These are phyloP conservation scores for Aspergillus wentii DNA, from an alignment of 495 filamentous ascomycete genomes.

Conservation along the genomic window DNA sequence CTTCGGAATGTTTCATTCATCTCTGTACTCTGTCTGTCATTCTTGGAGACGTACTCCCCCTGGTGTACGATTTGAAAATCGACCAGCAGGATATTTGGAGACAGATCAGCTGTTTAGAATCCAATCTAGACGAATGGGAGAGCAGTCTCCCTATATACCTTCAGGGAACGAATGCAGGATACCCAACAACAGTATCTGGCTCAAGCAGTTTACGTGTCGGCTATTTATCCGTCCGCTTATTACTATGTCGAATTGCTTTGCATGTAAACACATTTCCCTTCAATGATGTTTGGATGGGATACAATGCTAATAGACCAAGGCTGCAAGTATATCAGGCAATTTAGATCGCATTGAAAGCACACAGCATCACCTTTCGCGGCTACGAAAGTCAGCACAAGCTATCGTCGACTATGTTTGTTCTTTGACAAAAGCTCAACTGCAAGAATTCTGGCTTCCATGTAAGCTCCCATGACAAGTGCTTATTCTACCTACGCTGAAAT, in stretches of 20 bases:
- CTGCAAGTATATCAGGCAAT: conserved; percentile 5
- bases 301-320: conserved; percentile 4
- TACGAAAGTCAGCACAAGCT: conserved; percentile 21
- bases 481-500: too few species aligned
- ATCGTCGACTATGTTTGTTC: conserved; percentile 19
- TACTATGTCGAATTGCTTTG: conserved; percentile 23
- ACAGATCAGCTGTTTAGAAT: conserved; percentile 14
- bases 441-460: conserved; percentile 25
- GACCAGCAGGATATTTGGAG: conserved; percentile 14
- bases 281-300: too few species aligned
- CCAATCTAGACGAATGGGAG: conserved; percentile 22
- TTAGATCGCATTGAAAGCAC: conserved; percentile 8
- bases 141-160: conserved; percentile 13
- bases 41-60: conserved; percentile 28
- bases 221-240: conserved; percentile 23
- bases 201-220: conserved; percentile 26
- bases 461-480: conserved; percentile 4
- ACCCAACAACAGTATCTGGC: conserved; percentile 15
- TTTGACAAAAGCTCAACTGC: conserved; percentile 11
- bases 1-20: conserved; percentile 21
- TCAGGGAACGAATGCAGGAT: conserved; percentile 9
- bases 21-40: conserved; percentile 32
- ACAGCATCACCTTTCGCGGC: conserved; percentile 17
- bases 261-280: conserved; percentile 9
- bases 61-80: conserved; percentile 21